Conservation (phyloP, 352 stramenopile genomes). For the Pythium pectinolyticum region DNA sequence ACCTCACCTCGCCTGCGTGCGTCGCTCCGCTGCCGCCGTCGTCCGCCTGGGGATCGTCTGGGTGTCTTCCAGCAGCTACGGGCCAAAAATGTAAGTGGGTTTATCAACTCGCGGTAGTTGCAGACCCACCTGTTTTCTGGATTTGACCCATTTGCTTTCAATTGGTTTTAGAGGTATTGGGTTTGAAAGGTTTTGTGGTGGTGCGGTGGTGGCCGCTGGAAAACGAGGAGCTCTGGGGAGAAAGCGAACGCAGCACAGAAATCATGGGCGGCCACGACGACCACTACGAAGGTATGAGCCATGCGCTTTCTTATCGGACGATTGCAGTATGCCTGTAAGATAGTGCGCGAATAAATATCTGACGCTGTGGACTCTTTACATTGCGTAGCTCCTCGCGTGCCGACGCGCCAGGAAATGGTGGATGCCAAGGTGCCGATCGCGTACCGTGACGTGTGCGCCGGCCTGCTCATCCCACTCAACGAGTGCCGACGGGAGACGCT, state of each 20-base stretch:
- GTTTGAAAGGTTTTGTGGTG: conserved; percentile 24
- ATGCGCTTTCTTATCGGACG: no score
- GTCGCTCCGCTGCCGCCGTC: conserved; percentile 1
- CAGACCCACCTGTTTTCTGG: neutral
- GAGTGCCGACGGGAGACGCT: conserved; percentile 93
- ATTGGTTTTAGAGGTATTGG: conserved; percentile 4
- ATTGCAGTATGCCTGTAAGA: no score
- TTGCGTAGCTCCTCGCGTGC: conserved; percentile 63
- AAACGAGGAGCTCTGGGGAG: conserved; percentile 8
- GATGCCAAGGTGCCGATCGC: conserved; percentile 92
- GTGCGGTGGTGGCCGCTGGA: conserved; percentile 21
- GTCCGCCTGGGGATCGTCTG: conserved; percentile 8
- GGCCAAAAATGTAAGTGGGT: no score
- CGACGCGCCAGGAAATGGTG: conserved; percentile 91
- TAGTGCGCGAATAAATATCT: no score
- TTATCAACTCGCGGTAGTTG: neutral
- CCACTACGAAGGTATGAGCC: conserved; percentile 62
- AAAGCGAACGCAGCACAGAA: conserved; percentile 17
- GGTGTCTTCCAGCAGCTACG: conserved; percentile 1
- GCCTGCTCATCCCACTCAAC: conserved; percentile 95
- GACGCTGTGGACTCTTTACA: neutral
- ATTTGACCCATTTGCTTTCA: conserved; percentile 3
- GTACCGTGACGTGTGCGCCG: conserved; percentile 95
- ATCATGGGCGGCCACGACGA: conserved; percentile 68
- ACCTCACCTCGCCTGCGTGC: no score